phyloP scores from a whole-genome alignment of 176 grass and related monocot genomes.

The Echinochloa phyllopogon region DNA sequence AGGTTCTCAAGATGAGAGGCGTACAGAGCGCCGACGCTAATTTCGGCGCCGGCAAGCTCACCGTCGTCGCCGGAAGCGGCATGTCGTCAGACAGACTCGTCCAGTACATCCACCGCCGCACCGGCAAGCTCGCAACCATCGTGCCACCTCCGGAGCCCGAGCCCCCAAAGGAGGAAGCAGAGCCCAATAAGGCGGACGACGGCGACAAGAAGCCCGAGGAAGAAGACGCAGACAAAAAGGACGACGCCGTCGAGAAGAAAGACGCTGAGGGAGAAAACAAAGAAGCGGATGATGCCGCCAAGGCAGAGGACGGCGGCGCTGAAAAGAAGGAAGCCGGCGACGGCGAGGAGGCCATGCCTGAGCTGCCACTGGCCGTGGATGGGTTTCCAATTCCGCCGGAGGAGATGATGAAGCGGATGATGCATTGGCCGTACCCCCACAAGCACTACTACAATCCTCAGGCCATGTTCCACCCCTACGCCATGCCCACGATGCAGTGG shows the following conservation, averaged over 20 bases:
- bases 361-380: conserved; percentile 43
- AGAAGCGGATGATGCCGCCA: conserved; percentile 21
- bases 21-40: conserved; percentile 65
- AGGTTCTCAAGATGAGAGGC: conserved; percentile 74
- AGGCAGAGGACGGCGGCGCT: not conserved
- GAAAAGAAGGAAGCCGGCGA: conserved; percentile 32
- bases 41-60: conserved; percentile 54
- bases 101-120: conserved; percentile 72
- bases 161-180: conserved; percentile 48
- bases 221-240: conserved; percentile 45
- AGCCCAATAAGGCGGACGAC: conserved; percentile 37
- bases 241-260: conserved; percentile 33
- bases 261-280: conserved; percentile 6
- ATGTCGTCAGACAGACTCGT: conserved; percentile 50
- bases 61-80: conserved; percentile 63
- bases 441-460: conserved; percentile 27
- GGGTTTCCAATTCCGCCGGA: conserved; percentile 54
- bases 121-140: conserved; percentile 65
- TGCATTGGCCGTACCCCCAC: conserved; percentile 58
- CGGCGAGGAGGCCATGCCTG: conserved; percentile 49
- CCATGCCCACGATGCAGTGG: conserved; percentile 38
- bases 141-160: conserved; percentile 50
- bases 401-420: conserved; percentile 70
- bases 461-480: conserved; percentile 24
- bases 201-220: conserved; percentile 24